Conservation (phyloP, 495 filamentous ascomycete species). For the Pyronema domesticum region DNA sequence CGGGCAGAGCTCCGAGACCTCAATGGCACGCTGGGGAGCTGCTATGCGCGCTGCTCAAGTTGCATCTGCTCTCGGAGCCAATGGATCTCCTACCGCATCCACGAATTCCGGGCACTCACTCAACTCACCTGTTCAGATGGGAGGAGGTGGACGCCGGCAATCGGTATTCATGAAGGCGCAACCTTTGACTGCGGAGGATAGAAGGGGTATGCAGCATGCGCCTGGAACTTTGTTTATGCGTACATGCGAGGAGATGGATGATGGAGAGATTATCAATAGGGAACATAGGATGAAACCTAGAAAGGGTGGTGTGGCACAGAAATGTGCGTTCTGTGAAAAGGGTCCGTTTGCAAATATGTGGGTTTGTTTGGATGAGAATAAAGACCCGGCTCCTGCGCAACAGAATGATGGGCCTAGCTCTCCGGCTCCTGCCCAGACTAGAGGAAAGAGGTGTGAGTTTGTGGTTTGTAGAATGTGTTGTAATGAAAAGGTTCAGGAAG, state of each 20-base stretch:
- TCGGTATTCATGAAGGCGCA: constrained; percentile 10
- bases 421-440: neutral
- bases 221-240: constrained; percentile 23
- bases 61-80: neutral
- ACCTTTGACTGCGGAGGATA: constrained; percentile 16
- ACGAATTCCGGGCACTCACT: neutral
- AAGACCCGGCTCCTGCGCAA: neutral
- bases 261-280: constrained; percentile 4
- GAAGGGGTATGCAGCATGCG: constrained; percentile 12
- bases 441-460: constrained; percentile 11
- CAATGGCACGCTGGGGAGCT: neutral
- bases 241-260: constrained; percentile 10
- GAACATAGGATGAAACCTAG: constrained; percentile 21
- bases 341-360: constrained; percentile 24
- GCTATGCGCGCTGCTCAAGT: neutral
- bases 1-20: neutral
- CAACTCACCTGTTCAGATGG: neutral
- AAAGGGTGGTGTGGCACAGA: constrained; percentile 17
- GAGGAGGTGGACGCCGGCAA: too few relatives aligned
- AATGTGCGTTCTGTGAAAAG: constrained; percentile 21
- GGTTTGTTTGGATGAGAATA: constrained; percentile 17
- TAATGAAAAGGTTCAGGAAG: constrained; percentile 23
- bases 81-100: neutral
- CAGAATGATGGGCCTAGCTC: neutral
- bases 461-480: constrained; percentile 23